phyloP scores from a whole-genome alignment of 768 basidiomycete genomes.

The Lentinula guzmanii region DNA sequence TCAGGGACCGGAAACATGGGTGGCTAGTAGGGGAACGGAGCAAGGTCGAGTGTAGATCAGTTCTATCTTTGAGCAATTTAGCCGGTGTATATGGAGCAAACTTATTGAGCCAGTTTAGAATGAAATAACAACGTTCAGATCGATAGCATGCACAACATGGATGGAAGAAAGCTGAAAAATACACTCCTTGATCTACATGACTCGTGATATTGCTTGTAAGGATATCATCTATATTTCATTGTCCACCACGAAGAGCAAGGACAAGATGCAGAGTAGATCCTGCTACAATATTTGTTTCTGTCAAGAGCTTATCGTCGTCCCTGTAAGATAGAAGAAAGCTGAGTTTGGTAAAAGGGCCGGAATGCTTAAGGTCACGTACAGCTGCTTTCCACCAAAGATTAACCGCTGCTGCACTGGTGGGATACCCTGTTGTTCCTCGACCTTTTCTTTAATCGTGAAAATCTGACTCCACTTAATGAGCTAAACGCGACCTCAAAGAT shows the following conservation, averaged over 20 bases:
- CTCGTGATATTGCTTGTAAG: background rate
- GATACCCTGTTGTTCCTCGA: slow-evolving; percentile 97
- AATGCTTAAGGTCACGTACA: slow-evolving; percentile 46
- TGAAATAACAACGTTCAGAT: background rate
- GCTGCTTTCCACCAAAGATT: slow-evolving; percentile 89
- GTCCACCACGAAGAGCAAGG: slow-evolving; percentile 89
- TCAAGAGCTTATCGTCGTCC: slow-evolving; percentile 87
- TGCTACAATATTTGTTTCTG: slow-evolving; percentile 75
- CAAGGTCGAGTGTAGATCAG: slow-evolving; percentile 1
- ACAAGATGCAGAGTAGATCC: slow-evolving; percentile 93
- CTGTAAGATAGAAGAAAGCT: slow-evolving; percentile 30
- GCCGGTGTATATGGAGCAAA: background rate
- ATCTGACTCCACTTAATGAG: slow-evolving; percentile 44
- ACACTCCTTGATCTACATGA: background rate
- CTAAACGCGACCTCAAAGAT: too few species aligned
- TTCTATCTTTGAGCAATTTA: background rate
- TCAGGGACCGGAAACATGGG: slow-evolving; percentile 12
- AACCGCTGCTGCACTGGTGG: slow-evolving; percentile 94
- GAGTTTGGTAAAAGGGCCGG: background rate
- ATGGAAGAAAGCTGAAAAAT: background rate
- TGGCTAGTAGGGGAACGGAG: slow-evolving; percentile 16
- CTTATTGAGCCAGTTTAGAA: background rate
- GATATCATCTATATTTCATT: slow-evolving; percentile 24
- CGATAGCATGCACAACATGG: background rate
- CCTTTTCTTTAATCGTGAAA: slow-evolving; percentile 91